A percentile compares a stretch with the other conserved stretches of the same genome.
phyloP scores from a whole-genome alignment of 805 yeast genomes.

The Isabelozyma gotoi region DNA sequence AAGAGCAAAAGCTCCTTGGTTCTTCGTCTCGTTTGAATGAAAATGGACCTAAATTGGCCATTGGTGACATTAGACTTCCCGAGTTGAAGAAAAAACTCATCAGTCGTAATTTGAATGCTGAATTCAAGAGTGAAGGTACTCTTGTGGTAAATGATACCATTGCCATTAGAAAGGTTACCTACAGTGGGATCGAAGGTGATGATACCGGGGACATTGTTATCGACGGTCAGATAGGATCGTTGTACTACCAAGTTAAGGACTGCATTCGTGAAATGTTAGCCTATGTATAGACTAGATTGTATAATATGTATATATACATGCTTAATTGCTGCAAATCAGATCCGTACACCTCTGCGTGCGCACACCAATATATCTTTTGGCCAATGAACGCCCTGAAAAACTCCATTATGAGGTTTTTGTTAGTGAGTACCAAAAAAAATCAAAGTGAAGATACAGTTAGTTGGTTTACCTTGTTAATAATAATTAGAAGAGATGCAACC shows the following conservation, averaged over 20 bases:
- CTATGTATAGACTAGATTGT: constrained; percentile 47
- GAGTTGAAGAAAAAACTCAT: constrained; percentile 69
- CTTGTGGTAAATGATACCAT: constrained; percentile 79
- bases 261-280: constrained; percentile 75
- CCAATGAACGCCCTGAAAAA: neutral
- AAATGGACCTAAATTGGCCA: constrained; percentile 51
- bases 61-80: constrained; percentile 85
- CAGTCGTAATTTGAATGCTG: constrained; percentile 66
- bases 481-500: too few species aligned
- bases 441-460: too few species aligned
- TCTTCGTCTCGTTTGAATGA: constrained; percentile 1
- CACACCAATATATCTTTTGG: neutral
- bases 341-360: neutral
- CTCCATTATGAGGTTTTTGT: too few species aligned
- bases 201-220: constrained; percentile 81
- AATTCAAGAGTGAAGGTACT: constrained; percentile 90
- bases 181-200: constrained; percentile 35
- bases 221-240: constrained; percentile 74
- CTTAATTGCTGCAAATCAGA: neutral
- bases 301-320: neutral
- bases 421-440: too few species aligned
- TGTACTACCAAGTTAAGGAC: constrained; percentile 76
- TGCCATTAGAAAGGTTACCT: constrained; percentile 65
- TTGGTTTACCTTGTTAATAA: too few species aligned
- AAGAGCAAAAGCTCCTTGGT: constrained; percentile 7